Evolutionary conservation across 352 stramenopile genomes (phyloP).

Genomic region (Peronospora tabacina): DNA sequence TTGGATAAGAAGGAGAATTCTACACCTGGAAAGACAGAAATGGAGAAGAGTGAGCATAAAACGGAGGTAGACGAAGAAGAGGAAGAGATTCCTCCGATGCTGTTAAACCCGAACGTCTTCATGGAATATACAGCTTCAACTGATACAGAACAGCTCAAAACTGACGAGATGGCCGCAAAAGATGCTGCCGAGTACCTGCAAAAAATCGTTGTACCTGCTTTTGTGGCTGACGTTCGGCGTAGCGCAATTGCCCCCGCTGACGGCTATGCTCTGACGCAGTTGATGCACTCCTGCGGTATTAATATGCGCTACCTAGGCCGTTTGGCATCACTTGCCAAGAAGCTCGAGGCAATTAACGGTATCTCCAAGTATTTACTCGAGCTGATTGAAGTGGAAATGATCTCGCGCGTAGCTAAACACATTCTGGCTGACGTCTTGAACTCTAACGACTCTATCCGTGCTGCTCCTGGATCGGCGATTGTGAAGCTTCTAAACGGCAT

Average conservation of each 20-base stretch:
- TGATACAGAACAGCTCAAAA: slow-evolving; percentile 49
- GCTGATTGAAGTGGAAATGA: slow-evolving; percentile 94
- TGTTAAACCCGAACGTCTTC: slow-evolving; percentile 85
- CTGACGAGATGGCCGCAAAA: slow-evolving; percentile 63
- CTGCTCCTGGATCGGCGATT: slow-evolving; percentile 63
- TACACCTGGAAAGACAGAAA: slow-evolving; percentile 21
- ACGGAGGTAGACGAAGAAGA: slow-evolving; percentile 48
- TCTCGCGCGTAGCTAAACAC: slow-evolving; percentile 89
- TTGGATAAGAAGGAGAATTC: slow-evolving; percentile 25
- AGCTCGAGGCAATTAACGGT: slow-evolving; percentile 77
- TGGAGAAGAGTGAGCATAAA: slow-evolving; percentile 29
- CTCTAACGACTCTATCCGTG: slow-evolving; percentile 46
- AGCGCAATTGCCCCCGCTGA: slow-evolving; percentile 80
- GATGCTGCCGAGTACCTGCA: slow-evolving; percentile 81
- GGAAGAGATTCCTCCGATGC: slow-evolving; percentile 44
- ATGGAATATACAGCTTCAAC: slow-evolving; percentile 83
- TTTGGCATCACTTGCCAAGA: slow-evolving; percentile 82
- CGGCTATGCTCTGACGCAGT: slow-evolving; percentile 87
- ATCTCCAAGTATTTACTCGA: slow-evolving; percentile 92
- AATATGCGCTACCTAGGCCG: slow-evolving; percentile 95
- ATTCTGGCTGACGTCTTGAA: slow-evolving; percentile 66
- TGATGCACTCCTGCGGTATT: slow-evolving; percentile 93
- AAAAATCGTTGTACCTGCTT: slow-evolving; percentile 78
- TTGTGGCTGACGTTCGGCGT: slow-evolving; percentile 77
- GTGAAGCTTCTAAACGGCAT: slow-evolving; percentile 84